Evolutionary conservation across 805 yeast species (phyloP), one percentile per base, ranked within the genome.

Genomic region (Saccharomycopsis capsularis): DNA sequence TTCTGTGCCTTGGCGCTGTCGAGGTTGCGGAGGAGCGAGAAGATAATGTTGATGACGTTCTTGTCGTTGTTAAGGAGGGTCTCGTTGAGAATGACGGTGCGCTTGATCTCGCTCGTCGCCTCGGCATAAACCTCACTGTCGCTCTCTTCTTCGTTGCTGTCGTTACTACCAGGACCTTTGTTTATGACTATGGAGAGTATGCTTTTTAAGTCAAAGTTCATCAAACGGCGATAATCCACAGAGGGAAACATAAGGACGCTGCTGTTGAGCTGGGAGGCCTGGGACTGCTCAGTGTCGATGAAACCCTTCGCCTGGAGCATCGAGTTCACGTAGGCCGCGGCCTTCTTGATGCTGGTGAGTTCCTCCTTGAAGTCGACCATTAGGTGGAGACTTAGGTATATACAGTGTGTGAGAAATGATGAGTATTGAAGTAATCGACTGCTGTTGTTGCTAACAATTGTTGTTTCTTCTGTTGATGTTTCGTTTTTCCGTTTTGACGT

Each of bases 1-100:
- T 42, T 44, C 18, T 52, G 50, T 16, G 36, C 44, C 11, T 42
- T 40, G 19, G 36, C 38, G 11, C 19, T 25, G 13, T 52, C 55
- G 16, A 48, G 25, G 15, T 46, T 43, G 27, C 40, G 41, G 15
- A 52, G n/a, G 16, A 52, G 37, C 16, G 52, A 40, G 35, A 43
- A 48, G 9, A 52, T 42, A 13, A 46, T 44, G 35, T 52, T 52
- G 15, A 52, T 42, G 6, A 46, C 44, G 15, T 49, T 41, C 32
- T 48, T 52, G 25, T 52, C 55, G 30, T 52, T 52, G 13, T 37
- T 42, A n/a, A 48, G 30, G 3, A 52, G 19, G 9, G 32, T 36
- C 22, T 48, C 48, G 32, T 48, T 48, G 3, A 48, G 25, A 3
- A 52, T 16, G 7, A 48, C 19, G 23, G 32, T 16, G 22, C 39